Conservation (phyloP, 768 basidiomycete species). For the Boletus barrowsii region DNA sequence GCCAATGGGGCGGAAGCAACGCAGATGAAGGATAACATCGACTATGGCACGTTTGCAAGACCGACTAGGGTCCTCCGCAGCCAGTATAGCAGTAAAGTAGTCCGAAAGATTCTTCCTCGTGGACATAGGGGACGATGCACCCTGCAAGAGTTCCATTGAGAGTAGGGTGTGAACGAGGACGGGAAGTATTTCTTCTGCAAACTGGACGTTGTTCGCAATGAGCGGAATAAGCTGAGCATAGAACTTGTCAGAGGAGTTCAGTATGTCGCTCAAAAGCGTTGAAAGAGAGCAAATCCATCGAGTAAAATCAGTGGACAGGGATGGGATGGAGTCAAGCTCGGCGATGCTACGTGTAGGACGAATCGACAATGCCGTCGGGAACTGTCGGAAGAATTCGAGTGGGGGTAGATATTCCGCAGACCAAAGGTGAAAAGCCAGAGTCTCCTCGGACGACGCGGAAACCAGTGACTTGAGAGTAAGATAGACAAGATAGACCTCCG, state of each 20-base stretch:
- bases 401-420: conserved; percentile 42
- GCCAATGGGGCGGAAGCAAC: conserved; percentile 51
- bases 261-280: conserved; percentile 52
- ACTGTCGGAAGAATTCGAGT: conserved; percentile 48
- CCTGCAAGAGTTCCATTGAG: conserved; percentile 23
- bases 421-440: conserved; percentile 29
- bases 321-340: conserved; percentile 32
- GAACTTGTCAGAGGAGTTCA: conserved; percentile 56
- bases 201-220: conserved; percentile 48
- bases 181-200: conserved; percentile 70
- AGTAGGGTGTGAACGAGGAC: conserved; percentile 72
- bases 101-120: conserved; percentile 20
- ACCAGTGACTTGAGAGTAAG: conserved; percentile 59
- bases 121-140: not conserved
- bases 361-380: conserved; percentile 35
- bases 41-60: conserved; percentile 62
- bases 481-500: conserved; percentile 58
- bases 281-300: conserved; percentile 64
- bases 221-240: conserved; percentile 67
- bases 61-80: conserved; percentile 28
- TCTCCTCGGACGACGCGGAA: conserved; percentile 36
- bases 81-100: conserved; percentile 27
- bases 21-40: conserved; percentile 75
- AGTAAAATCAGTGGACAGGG: conserved; percentile 48
- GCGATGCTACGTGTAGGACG: conserved; percentile 36